Conservation (phyloP, 805 yeast genomes). For the Nakazawaea laoshanensis region DNA sequence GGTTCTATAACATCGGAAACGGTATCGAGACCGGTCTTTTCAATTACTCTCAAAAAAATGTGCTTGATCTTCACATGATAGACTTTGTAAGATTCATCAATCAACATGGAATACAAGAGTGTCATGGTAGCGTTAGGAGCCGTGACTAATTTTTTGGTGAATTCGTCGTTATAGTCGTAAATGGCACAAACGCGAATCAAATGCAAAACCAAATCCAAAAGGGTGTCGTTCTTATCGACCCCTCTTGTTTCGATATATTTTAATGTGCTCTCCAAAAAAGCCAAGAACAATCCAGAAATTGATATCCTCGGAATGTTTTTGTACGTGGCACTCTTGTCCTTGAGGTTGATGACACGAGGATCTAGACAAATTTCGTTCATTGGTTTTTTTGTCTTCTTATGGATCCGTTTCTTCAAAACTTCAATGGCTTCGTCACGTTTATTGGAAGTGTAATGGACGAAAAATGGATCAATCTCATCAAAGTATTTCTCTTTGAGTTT, state of each 20-base stretch:
- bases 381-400: constrained; percentile 28
- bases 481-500: constrained; percentile 50
- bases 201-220: constrained; percentile 54
- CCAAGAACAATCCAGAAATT: constrained; percentile 41
- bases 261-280: constrained; percentile 43
- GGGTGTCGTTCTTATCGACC: constrained; percentile 39
- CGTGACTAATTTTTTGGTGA: constrained; percentile 9
- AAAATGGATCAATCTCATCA: constrained; percentile 69
- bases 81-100: constrained; percentile 27
- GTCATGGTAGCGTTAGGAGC: constrained; percentile 20
- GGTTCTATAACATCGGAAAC: constrained; percentile 22
- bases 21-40: constrained; percentile 15
- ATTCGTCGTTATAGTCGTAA: constrained; percentile 24
- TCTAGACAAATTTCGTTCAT: constrained; percentile 44
- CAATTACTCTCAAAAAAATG: constrained; percentile 28
- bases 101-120: constrained; percentile 30
- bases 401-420: constrained; percentile 42
- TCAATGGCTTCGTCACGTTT: constrained; percentile 78
- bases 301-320: constrained; percentile 41
- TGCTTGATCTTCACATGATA: constrained; percentile 51
- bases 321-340: constrained; percentile 22
- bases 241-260: constrained; percentile 27
- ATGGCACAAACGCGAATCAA: constrained; percentile 56
- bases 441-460: constrained; percentile 67
- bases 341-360: constrained; percentile 38